Base-by-base conservation (phyloP, 805 yeast genomes). In the Ascoidea tarda region DNA sequence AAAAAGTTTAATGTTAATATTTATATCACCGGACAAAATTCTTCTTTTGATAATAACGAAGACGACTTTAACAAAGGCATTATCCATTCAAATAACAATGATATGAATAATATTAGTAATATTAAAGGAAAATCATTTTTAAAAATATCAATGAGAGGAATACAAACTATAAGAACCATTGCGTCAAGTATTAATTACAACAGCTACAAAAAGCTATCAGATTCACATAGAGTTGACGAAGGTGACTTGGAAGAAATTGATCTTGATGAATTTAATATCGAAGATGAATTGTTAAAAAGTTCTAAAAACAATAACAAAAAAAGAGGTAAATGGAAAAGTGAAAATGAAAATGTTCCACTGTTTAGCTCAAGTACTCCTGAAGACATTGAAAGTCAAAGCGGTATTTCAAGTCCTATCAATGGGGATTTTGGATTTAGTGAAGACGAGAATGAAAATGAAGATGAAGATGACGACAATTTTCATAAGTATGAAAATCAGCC, bases 1-100 rank as follows among this genome's bases (percentile, higher is more conserved):
- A 46, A 33, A 10, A 53, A 59, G 4, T 53, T 50, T 21, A 71
- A 69, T 5, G 59, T 71, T 8, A 69, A 71, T 16, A 63, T 75
- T 5, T 75, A 61, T 52, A 56, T 76, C 1, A 74, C 79, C 0
- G 63, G 62, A 14, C 14, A 46, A 46, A 21, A 12, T 21, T 21
- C 28, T 21, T 21, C 28, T 21, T 21, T 21, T 21, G 28, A 3
- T 21, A 46, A 16, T 14, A 46, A 46, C 47, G 16, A 16, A 14
- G 16, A 46, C 47, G 5, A 46, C 16, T 14, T 6, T 16, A n/a
- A 6, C 16, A 16, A 46, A 8, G 5, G 5, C 16, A 46, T 6
- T 46, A 46, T 14, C 2, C 6, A 46, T 46, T 6, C 21, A 46
- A 46, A 46, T n/a, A 16, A 10, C 16, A 46, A 14, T 46, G 6